Conservation (phyloP, 1,284 basidiomycete genomes). For the Ganoderma sinense region DNA sequence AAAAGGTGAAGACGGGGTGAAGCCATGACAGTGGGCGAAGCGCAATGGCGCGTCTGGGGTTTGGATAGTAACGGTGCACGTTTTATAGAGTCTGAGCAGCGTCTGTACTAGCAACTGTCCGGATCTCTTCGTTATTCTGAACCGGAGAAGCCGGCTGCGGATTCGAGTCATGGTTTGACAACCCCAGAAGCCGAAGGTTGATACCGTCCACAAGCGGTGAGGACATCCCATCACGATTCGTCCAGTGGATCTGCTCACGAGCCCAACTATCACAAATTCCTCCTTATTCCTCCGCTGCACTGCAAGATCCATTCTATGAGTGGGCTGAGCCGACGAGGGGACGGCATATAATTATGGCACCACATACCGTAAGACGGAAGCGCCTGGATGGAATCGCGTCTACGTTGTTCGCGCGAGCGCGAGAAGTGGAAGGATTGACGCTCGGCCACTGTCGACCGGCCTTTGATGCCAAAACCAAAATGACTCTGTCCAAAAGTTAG, state of each 20-base stretch:
- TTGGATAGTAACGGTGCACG: neutral
- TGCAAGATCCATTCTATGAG: neutral
- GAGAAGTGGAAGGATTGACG: neutral
- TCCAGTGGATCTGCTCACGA: neutral
- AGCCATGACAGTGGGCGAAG: constrained; percentile 10
- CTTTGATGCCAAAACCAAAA: neutral
- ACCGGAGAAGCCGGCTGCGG: neutral
- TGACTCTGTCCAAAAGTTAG: neutral
- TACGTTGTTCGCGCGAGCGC: neutral
- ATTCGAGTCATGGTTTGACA: neutral
- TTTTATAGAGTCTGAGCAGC: neutral
- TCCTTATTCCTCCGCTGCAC: neutral
- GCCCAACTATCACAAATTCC: neutral
- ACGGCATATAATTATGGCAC: neutral
- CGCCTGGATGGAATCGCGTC: neutral
- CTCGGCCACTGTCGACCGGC: neutral
- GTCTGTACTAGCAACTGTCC: neutral
- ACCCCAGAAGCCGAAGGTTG: neutral
- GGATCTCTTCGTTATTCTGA: neutral
- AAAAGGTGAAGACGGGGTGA: neutral
- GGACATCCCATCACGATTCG: neutral
- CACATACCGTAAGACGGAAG: neutral
- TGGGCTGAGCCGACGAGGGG: neutral
- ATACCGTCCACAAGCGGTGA: neutral
- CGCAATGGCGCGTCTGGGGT: neutral